Percentiles rank a stretch among this genome's conserved stretches.
Evolutionary conservation across 2,329 filamentous ascomycete genomes (phyloP).

Genomic region (Metarhizium sp.): DNA sequence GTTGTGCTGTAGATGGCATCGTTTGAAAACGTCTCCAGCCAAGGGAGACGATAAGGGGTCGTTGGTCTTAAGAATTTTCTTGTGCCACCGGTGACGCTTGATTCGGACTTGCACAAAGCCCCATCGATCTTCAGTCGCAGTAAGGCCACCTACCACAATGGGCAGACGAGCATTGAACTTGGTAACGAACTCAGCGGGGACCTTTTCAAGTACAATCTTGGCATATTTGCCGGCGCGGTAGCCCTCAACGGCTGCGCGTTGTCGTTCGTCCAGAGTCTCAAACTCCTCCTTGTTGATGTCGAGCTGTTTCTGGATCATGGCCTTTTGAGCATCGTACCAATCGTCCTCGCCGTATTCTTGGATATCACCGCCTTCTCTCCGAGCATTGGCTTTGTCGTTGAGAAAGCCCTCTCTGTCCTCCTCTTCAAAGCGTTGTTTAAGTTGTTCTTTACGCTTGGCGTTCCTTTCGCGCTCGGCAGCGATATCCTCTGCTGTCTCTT

Average conservation of each 20-base stretch:
- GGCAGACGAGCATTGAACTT: conserved; percentile 77
- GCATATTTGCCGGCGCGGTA: conserved; percentile 89
- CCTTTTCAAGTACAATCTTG: conserved; percentile 78
- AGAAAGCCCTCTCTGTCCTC: conserved; percentile 95
- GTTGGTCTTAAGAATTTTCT: conserved; percentile 97
- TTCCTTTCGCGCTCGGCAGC: conserved; percentile 87
- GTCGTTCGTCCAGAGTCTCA: conserved; percentile 73
- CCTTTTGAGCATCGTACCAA: conserved; percentile 97
- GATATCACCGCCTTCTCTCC: conserved; percentile 56
- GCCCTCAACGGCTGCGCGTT: conserved; percentile 78
- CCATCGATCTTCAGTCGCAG: conserved; percentile 88
- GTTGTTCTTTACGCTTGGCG: conserved; percentile 84
- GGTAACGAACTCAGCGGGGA: conserved; percentile 82
- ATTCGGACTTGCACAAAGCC: conserved; percentile 93
- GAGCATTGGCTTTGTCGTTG: conserved; percentile 75
- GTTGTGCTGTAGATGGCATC: conserved; percentile 86
- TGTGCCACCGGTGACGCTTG: conserved; percentile 97
- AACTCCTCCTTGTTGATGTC: conserved; percentile 96
- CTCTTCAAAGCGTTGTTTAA: conserved; percentile 90
- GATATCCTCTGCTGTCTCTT: conserved; percentile 42
- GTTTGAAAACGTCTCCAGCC: conserved; percentile 95
- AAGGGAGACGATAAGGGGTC: conserved; percentile 92
- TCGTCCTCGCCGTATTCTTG: conserved; percentile 94
- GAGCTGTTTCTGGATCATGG: conserved; percentile 85
- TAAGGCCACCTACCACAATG: conserved; percentile 82